phyloP scores from a whole-genome alignment of 1,284 basidiomycete genomes.

The Sporisorium exsertum region DNA sequence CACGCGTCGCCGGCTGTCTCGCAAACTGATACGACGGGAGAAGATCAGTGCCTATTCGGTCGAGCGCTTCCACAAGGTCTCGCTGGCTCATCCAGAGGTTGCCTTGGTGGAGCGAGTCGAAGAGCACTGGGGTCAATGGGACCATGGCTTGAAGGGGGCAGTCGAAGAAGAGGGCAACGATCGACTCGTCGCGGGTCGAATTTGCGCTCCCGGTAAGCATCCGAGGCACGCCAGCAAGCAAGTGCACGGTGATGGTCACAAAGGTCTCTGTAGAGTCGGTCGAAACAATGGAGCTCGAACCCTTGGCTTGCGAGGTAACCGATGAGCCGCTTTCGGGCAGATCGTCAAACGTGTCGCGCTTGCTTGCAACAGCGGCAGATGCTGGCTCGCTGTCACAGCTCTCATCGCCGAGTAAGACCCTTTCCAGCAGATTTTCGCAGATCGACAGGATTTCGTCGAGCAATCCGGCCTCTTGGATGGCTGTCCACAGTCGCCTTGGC shows the following conservation, averaged over 20 bases:
- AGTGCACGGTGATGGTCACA: conserved; percentile 12
- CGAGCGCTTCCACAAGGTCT: conserved; percentile 38
- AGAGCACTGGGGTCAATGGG: conserved; percentile 20
- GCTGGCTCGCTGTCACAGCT: background rate
- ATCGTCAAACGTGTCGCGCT: conserved; percentile 31
- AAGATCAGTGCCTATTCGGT: conserved; percentile 41
- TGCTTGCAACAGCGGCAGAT: background rate
- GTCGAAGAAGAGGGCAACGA: conserved; percentile 33
- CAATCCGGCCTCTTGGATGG: conserved; percentile 24
- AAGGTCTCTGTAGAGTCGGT: conserved; percentile 1
- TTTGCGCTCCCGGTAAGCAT: conserved; percentile 17
- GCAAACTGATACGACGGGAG: conserved; percentile 32
- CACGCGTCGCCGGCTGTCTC: conserved; percentile 16
- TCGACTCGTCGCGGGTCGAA: conserved; percentile 17
- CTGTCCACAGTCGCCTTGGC: conserved; percentile 13
- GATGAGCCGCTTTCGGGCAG: conserved; percentile 22
- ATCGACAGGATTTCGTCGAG: conserved; percentile 14
- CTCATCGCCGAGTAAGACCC: conserved; percentile 16
- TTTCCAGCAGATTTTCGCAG: conserved; percentile 22
- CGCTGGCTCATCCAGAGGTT: conserved; percentile 36
- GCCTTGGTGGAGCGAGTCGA: conserved; percentile 15
- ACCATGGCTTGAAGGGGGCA: conserved; percentile 17
- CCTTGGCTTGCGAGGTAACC: background rate
- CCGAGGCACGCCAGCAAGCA: conserved; percentile 22
- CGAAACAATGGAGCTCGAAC: background rate